phyloP scores from a whole-genome alignment of 1,284 basidiomycete genomes.

The Thecaphora thlaspeos region DNA sequence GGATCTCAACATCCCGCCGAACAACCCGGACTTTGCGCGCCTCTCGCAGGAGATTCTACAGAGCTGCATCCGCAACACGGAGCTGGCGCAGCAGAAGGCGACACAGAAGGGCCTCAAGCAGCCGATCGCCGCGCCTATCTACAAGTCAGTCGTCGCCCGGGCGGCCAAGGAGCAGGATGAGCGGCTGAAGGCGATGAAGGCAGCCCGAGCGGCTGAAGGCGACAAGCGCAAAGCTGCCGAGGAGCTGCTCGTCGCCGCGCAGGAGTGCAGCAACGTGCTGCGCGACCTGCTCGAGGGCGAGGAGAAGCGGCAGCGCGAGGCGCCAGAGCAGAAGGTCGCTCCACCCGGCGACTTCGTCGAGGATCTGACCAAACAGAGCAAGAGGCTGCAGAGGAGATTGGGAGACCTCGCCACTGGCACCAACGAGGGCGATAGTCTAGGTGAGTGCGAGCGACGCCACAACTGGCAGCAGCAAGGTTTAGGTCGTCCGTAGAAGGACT shows the following conservation, averaged over 20 bases:
- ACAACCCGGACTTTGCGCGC: constrained; percentile 78
- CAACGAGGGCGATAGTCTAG: constrained; percentile 18
- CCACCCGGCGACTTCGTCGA: constrained; percentile 34
- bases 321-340: constrained; percentile 13
- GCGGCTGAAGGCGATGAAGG: constrained; percentile 24
- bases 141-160: constrained; percentile 44
- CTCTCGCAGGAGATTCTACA: constrained; percentile 64
- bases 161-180: constrained; percentile 47
- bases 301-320: constrained; percentile 27
- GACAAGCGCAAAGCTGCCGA: constrained; percentile 14
- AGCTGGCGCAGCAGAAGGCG: constrained; percentile 39
- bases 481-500: too few relatives aligned
- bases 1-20: constrained; percentile 84
- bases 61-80: constrained; percentile 70
- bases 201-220: constrained; percentile 17
- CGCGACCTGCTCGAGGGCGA: constrained; percentile 33
- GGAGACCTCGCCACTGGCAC: constrained; percentile 16
- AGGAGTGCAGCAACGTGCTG: constrained; percentile 32
- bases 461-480: too few relatives aligned
- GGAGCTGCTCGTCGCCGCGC: constrained; percentile 17
- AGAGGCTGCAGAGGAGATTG: constrained; percentile 17
- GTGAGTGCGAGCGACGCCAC: too few relatives aligned
- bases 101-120: constrained; percentile 36
- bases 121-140: constrained; percentile 49
- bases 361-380: constrained; percentile 37